phyloP scores from a whole-genome alignment of 73 alveolate genomes.

The Tetrahymena malaccensis region DNA sequence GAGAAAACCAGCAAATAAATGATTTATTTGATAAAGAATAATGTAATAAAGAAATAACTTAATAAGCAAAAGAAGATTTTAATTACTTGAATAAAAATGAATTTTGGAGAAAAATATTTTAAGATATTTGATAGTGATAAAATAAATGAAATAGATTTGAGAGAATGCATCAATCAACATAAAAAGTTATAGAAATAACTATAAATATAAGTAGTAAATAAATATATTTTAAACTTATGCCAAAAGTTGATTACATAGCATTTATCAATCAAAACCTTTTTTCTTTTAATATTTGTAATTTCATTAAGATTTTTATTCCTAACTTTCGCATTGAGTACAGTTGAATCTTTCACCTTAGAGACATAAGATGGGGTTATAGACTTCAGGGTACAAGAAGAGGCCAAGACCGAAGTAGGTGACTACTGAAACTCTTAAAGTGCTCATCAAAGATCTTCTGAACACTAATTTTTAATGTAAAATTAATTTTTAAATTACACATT shows the following conservation, averaged over 20 bases:
- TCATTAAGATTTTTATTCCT: background rate
- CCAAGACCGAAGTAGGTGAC: conserved; percentile 37
- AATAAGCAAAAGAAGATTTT: no score
- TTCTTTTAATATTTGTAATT: background rate
- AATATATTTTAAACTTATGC: background rate
- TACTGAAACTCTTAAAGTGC: conserved; percentile 21
- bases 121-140: background rate
- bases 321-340: background rate
- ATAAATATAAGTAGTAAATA: background rate
- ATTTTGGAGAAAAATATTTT: background rate
- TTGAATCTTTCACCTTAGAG: background rate
- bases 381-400: conserved; percentile 24
- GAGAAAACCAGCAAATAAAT: no score
- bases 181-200: background rate
- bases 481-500: background rate
- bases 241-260: background rate
- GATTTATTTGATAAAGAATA: no score
- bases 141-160: background rate
- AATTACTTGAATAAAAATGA: no score
- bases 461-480: background rate
- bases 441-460: background rate
- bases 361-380: conserved; percentile 23
- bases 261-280: background rate
- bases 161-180: background rate
- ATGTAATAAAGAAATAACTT: no score